Percentiles rank a stretch among this genome's conserved stretches.
These are phyloP conservation scores for Udeniomyces megalosporus DNA, from an alignment of 768 basidiomycete genomes.

Conservation along the genomic window DNA sequence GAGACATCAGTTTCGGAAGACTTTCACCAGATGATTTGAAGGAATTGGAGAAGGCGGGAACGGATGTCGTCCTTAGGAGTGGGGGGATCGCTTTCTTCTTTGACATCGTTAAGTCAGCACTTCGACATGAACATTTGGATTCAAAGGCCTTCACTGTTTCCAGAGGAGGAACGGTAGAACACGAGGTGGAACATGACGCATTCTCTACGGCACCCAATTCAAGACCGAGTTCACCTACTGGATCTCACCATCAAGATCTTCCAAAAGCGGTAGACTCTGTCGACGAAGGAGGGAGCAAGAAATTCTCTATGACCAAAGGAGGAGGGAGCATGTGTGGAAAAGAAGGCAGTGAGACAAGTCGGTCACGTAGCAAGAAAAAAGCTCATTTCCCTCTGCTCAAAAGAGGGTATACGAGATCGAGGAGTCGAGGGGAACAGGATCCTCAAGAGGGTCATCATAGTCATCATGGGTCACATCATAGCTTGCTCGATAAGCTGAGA, in stretches of 20 bases:
- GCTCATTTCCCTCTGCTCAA: too few species aligned
- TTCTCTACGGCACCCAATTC: constrained; percentile 10
- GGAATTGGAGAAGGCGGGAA: constrained; percentile 1
- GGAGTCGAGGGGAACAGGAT: too few species aligned
- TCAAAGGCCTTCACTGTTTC: constrained; percentile 5
- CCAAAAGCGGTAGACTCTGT: too few species aligned
- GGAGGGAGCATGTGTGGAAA: too few species aligned
- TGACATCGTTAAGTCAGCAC: constrained; percentile 9
- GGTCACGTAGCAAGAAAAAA: too few species aligned
- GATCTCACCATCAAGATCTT: too few species aligned
- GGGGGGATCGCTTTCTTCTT: constrained; percentile 13
- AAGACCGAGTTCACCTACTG: background rate
- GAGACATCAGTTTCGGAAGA: constrained; percentile 7
- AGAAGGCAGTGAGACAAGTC: too few species aligned
- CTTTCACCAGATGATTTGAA: background rate
- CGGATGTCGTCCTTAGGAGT: background rate
- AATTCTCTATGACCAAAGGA: too few species aligned
- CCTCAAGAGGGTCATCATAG: background rate
- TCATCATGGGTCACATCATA: background rate
- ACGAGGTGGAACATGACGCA: background rate
- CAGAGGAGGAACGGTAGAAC: background rate
- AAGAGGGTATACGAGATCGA: too few species aligned
- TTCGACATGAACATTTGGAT: constrained; percentile 5
- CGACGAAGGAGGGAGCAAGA: too few species aligned
- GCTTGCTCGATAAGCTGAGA: constrained; percentile 10